These are phyloP conservation scores for Zostera marina DNA, from an alignment of 116 monocot species.

Conservation along the genomic window DNA sequence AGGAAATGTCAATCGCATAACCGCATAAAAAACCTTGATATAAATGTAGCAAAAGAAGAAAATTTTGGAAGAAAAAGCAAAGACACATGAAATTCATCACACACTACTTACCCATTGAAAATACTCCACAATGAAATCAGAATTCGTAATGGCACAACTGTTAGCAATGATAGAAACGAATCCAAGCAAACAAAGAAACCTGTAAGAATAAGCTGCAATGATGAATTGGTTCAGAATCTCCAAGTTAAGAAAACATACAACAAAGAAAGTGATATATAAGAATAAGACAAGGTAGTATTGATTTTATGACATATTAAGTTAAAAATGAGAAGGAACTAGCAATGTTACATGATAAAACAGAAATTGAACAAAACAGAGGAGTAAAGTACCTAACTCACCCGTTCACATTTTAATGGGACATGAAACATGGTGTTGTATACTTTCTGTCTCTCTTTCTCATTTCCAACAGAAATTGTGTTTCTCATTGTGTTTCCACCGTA, in stretches of 20 bases:
- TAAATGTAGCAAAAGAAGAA: background rate
- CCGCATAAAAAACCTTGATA: no score
- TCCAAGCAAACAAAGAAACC: slow-evolving; percentile 96
- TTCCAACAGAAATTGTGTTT: slow-evolving; percentile 77
- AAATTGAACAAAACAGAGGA: background rate
- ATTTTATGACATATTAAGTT: no score
- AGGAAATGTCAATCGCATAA: no score
- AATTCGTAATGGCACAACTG: slow-evolving; percentile 86
- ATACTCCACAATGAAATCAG: slow-evolving; percentile 48
- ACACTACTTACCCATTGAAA: slow-evolving; percentile 20
- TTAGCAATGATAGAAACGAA: slow-evolving; percentile 78
- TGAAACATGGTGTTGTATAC: slow-evolving; percentile 97
- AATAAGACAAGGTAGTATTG: no score
- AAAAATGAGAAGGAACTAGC: no score
- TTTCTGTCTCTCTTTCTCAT: slow-evolving; percentile 81
- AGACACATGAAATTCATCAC: background rate
- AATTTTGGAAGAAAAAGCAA: background rate
- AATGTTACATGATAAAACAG: no score
- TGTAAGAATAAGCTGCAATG: slow-evolving; percentile 75
- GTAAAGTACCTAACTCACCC: slow-evolving; percentile 27
- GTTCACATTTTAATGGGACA: slow-evolving; percentile 85
- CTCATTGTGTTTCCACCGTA: slow-evolving; percentile 71
- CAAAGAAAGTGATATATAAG: background rate
- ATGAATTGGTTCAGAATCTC: slow-evolving; percentile 3
- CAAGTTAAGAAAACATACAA: background rate